Base-by-base conservation (phyloP, 768 basidiomycete species). In the Leucocoprinus birnbaumii region DNA sequence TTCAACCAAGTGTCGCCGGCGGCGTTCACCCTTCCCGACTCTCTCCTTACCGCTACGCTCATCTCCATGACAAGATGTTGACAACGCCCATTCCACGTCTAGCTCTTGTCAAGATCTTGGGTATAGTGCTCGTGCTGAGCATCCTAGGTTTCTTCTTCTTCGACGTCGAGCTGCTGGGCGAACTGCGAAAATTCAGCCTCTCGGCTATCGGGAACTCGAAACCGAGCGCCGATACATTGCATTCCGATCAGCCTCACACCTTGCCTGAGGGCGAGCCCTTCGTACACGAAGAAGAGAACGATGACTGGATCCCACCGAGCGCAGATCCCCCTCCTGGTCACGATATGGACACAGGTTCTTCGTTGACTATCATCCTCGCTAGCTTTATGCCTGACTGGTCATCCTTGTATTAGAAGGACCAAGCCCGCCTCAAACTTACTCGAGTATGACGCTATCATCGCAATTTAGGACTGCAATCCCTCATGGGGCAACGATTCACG, bases 401-500 rank as follows among this genome's bases (percentile, higher is more conserved):
- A 6, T 16, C 38, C 38, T 13, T 7, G 38, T n/a, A 14, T 10
- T 38, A 38, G n/a, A 38, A 6, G 38, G 13, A 11, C 13, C 16
- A 11, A 14, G 16, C 38, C 4, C 9, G 4, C 38, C 38, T 16
- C 38, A 38, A 38, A n/a, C 38, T 7, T n/a, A 38, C 24, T 26
- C 11, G 5, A 42, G 38, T 7, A 49, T 43, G 7, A 11, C 8
- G 6, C 40, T 55, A 5, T 31, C 40, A 11, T 34, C 47, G 2
- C 24, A 26, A 5, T 35, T 55, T 18, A 40, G 49, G 41, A 55
- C 54, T 6, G 35, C 47, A 2, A 18, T 55, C 22, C 54, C 54
- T 13, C 42, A 49, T 24, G 27, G 41, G 16, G 54, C 54, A 1
- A 48, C 45, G 9, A 49, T 49, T 24, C 38, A 54, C 41, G 89